Conservation (phyloP, 177 flowering plant species). For the Vitis hybrid region DNA sequence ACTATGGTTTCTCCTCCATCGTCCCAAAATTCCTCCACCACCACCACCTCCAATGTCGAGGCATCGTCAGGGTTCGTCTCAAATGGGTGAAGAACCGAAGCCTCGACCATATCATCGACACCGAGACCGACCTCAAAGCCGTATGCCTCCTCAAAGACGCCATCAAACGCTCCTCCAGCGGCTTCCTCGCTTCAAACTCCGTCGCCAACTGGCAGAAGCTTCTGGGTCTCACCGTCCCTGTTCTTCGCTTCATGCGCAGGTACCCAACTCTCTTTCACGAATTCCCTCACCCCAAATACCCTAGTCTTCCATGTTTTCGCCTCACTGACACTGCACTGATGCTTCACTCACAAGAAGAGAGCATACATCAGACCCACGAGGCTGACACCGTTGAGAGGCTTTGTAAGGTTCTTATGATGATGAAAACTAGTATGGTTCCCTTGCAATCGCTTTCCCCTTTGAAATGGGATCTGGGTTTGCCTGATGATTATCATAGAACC, state of each 20-base stretch:
- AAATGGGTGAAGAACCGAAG: conserved; percentile 90
- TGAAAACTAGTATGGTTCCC: conserved; percentile 46
- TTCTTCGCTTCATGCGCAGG: conserved; percentile 85
- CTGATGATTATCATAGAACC: conserved; percentile 55
- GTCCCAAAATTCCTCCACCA: conserved; percentile 9
- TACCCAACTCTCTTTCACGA: conserved; percentile 87
- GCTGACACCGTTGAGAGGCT: conserved; percentile 63
- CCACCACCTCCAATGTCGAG: conserved; percentile 39
- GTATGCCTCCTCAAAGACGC: conserved; percentile 88
- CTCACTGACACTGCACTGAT: conserved; percentile 64
- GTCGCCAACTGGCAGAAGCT: conserved; percentile 69
- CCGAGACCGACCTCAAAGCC: conserved; percentile 92
- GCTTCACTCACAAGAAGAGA: conserved; percentile 63
- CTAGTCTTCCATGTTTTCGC: conserved; percentile 69
- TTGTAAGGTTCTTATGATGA: conserved; percentile 80
- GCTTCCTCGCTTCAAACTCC: conserved; percentile 61
- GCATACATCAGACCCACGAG: conserved; percentile 40
- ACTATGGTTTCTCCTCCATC: neutral
- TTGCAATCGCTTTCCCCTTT: conserved; percentile 57
- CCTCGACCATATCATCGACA: conserved; percentile 83
- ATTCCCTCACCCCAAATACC: conserved; percentile 69
- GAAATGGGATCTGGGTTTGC: conserved; percentile 92
- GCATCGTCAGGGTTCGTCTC: conserved; percentile 65
- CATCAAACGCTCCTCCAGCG: conserved; percentile 70
- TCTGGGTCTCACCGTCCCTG: conserved; percentile 91